A percentile compares a stretch with the other conserved stretches of the same genome.
Evolutionary conservation across 352 stramenopile species (phyloP).

Genomic region (Globisporangium cylindrosporum): DNA sequence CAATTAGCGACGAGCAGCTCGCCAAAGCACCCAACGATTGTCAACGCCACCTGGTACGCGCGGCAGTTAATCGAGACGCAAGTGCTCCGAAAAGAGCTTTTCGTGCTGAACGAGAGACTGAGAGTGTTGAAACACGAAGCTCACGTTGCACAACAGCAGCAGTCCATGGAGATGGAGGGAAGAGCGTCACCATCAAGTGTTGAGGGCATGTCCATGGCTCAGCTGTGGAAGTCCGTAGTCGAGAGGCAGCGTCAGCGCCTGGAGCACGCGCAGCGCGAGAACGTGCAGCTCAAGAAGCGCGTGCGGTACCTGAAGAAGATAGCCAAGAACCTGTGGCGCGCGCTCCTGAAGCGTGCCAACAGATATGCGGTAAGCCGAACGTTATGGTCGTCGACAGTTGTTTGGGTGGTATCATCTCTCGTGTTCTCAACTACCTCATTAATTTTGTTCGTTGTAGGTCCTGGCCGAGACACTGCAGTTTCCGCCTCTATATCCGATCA

Average conservation of each 20-base stretch:
- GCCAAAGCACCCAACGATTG: no score
- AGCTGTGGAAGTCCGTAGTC: background rate
- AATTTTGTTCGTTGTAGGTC: no score
- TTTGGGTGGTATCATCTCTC: no score
- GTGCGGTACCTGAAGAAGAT: constrained; percentile 4
- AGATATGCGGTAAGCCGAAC: background rate
- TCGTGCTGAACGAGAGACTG: background rate
- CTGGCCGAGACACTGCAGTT: no score
- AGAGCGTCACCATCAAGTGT: background rate
- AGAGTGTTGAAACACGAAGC: background rate
- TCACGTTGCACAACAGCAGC: background rate
- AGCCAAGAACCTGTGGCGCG: background rate
- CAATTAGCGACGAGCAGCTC: no score
- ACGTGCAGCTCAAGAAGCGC: background rate
- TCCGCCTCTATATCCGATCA: no score
- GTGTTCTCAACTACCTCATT: no score
- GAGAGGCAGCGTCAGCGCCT: background rate
- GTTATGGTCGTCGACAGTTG: no score
- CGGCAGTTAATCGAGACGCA: background rate
- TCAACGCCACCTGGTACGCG: no score
- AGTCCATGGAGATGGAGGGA: background rate
- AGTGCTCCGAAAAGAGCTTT: background rate
- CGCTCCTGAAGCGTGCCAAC: background rate
- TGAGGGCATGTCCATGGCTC: background rate
- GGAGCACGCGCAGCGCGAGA: background rate